Percentiles rank a stretch among this genome's conserved stretches.
Evolutionary conservation across 2,329 filamentous ascomycete species (phyloP).

Genomic region (Alternaria incomplexa): DNA sequence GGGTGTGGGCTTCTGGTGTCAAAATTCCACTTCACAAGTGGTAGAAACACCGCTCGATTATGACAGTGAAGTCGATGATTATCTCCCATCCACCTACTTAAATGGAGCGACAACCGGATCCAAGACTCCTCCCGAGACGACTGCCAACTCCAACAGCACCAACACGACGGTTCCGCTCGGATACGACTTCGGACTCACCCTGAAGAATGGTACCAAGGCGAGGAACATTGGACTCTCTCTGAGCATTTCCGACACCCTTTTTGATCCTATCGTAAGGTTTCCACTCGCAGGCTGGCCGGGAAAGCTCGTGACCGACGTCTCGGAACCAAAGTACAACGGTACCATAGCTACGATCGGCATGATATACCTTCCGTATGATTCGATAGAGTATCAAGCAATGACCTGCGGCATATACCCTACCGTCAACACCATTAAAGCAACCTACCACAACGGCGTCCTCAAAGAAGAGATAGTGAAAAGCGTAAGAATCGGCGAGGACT

Average conservation of each 20-base stretch:
- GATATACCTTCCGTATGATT: background rate
- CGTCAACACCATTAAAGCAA: slow-evolving; percentile 5
- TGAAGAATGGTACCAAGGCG: background rate
- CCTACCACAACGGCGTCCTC: slow-evolving; percentile 1
- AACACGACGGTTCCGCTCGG: background rate
- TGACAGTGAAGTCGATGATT: background rate
- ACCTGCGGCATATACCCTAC: slow-evolving; percentile 7
- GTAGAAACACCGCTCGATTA: background rate
- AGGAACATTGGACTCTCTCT: background rate
- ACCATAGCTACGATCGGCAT: background rate
- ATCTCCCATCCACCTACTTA: background rate
- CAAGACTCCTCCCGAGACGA: background rate
- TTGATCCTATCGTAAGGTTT: background rate
- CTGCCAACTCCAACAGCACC: background rate
- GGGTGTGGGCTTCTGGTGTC: slow-evolving; percentile 4
- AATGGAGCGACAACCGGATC: background rate
- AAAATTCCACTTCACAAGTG: slow-evolving; percentile 5
- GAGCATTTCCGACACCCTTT: background rate
- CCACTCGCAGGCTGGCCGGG: background rate
- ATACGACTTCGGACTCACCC: background rate
- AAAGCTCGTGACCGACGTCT: background rate
- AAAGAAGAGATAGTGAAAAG: background rate
- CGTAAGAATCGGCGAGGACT: background rate
- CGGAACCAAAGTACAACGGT: background rate
- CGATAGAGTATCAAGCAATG: background rate